phyloP scores from a whole-genome alignment of 2,329 filamentous ascomycete species.

The Grosmannia huntii region DNA sequence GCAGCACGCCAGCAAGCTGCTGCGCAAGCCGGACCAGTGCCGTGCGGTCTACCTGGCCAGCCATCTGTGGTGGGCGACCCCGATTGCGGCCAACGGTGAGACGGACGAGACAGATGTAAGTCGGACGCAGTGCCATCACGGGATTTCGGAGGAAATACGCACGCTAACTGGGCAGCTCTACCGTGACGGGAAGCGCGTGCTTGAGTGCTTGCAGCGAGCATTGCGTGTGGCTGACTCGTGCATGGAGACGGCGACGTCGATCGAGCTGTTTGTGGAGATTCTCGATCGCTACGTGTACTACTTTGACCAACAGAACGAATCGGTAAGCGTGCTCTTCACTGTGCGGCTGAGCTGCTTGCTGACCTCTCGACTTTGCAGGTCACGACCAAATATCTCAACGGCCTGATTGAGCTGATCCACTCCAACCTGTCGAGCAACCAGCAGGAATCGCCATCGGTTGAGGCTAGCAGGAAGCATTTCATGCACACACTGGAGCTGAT shows the following conservation, averaged over 20 bases:
- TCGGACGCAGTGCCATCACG: conserved; percentile 10
- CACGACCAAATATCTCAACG: conserved; percentile 95
- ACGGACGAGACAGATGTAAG: conserved; percentile 69
- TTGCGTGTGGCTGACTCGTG: conserved; percentile 94
- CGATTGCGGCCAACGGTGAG: conserved; percentile 63
- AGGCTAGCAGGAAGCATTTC: conserved; percentile 88
- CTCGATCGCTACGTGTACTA: conserved; percentile 98
- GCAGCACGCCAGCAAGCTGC: conserved; percentile 86
- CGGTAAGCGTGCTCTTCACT: conserved; percentile 34
- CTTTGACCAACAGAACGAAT: conserved; percentile 98
- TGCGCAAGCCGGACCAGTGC: conserved; percentile 97
- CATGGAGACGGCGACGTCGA: conserved; percentile 95
- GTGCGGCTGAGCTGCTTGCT: background rate
- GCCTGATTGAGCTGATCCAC: conserved; percentile 94
- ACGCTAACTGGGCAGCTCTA: conserved; percentile 53
- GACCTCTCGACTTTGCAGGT: conserved; percentile 31
- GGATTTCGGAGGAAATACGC: background rate
- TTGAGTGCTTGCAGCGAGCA: conserved; percentile 91
- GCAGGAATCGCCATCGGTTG: conserved; percentile 67
- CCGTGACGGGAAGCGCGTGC: conserved; percentile 89
- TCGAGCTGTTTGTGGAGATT: conserved; percentile 97
- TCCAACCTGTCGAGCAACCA: conserved; percentile 84
- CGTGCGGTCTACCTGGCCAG: conserved; percentile 92
- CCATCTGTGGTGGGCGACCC: conserved; percentile 95
- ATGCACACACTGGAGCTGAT: conserved; percentile 92